Conservation (phyloP, 495 filamentous ascomycete genomes). For the Penicillium manginii region DNA sequence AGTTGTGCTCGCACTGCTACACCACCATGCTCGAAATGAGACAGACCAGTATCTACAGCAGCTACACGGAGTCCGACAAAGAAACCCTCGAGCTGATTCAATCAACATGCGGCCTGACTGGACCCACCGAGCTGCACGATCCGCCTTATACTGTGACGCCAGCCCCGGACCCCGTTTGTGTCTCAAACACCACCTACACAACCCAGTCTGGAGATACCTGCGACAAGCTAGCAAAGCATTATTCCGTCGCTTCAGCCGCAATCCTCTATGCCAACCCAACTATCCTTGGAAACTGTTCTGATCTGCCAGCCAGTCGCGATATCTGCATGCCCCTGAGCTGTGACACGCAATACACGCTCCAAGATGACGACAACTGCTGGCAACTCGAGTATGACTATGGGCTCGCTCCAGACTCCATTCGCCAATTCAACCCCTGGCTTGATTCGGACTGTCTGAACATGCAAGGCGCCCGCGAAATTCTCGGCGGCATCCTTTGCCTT, state of each 20-base stretch:
- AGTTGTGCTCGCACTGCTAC: slow-evolving; percentile 29
- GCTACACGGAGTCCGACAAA: slow-evolving; percentile 12
- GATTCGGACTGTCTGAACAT: slow-evolving; percentile 14
- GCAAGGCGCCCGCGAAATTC: slow-evolving; percentile 2
- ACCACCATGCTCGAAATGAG: slow-evolving; percentile 18
- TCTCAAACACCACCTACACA: background rate
- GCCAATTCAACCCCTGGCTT: slow-evolving; percentile 16
- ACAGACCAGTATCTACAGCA: slow-evolving; percentile 23
- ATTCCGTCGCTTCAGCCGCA: background rate
- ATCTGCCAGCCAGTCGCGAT: background rate
- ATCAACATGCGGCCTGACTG: background rate
- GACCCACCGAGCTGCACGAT: background rate
- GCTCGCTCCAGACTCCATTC: background rate
- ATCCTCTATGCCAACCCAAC: background rate
- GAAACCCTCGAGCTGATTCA: background rate
- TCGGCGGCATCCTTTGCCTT: slow-evolving; percentile 10
- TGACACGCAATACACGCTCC: background rate
- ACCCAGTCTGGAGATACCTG: background rate
- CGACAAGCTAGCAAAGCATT: background rate
- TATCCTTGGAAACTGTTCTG: background rate
- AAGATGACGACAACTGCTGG: background rate
- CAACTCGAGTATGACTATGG: background rate
- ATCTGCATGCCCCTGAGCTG: background rate
- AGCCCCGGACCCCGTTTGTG: background rate
- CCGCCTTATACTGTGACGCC: background rate